A percentile compares a stretch with the other conserved stretches of the same genome.
Conservation (phyloP, 176 grass and related monocot genomes). For the Cymbopogon citratus region DNA sequence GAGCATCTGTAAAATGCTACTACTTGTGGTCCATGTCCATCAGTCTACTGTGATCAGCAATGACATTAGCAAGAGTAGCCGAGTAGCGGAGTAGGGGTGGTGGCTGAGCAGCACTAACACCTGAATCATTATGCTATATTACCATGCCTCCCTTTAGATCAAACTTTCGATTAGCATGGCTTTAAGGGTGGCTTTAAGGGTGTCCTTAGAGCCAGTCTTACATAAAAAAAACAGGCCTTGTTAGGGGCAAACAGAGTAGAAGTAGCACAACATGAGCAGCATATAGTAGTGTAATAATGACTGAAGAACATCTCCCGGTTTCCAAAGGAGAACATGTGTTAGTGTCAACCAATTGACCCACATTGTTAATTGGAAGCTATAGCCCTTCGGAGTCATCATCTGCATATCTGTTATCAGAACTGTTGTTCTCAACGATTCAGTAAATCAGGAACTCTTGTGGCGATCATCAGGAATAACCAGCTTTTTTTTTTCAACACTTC, state of each 20-base stretch:
- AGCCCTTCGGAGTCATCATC: background rate
- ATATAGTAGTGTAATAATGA: slow-evolving; percentile 21
- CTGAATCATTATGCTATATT: slow-evolving; percentile 19
- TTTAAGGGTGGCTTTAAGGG: background rate
- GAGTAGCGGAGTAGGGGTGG: too few species aligned
- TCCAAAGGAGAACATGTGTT: slow-evolving; percentile 20
- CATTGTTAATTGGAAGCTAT: slow-evolving; percentile 27
- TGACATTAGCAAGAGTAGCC: slow-evolving; percentile 23
- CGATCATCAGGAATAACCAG: background rate
- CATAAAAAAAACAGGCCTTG: background rate
- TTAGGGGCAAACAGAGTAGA: background rate
- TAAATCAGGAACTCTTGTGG: background rate
- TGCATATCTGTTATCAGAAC: background rate
- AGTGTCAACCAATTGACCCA: slow-evolving; percentile 24
- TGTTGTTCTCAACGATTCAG: background rate
- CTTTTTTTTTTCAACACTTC: background rate
- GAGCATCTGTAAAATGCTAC: background rate
- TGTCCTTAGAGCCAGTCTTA: slow-evolving; percentile 21
- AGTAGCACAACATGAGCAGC: background rate
- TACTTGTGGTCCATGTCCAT: slow-evolving; percentile 18
- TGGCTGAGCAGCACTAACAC: slow-evolving; percentile 28
- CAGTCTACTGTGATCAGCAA: slow-evolving; percentile 10
- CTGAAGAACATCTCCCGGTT: slow-evolving; percentile 24
- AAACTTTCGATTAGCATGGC: slow-evolving; percentile 35
- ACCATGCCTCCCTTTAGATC: slow-evolving; percentile 1